These are phyloP conservation scores for Piromyces finnis DNA, from an alignment of 192 early-diverging fungal genomes.

Conservation along the genomic window DNA sequence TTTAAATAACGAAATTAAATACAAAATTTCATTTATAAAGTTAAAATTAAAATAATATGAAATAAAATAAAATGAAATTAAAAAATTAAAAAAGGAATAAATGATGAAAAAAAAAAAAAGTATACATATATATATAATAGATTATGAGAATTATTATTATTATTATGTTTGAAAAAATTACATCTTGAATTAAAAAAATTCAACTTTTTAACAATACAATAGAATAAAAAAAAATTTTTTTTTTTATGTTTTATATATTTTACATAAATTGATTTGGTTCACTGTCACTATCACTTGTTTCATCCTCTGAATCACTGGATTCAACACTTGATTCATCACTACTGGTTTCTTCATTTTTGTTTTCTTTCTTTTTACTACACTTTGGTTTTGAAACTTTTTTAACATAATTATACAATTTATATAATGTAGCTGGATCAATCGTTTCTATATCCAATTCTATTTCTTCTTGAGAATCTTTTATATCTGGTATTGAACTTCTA, in stretches of 20 bases:
- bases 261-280: not conserved
- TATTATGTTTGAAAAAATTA: too few relatives aligned
- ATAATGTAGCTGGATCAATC: constrained; percentile 3
- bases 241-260: too few relatives aligned
- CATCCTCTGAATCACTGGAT: not conserved
- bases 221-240: too few relatives aligned
- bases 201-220: too few relatives aligned
- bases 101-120: too few relatives aligned
- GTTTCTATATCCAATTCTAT: constrained; percentile 19
- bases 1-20: too few relatives aligned
- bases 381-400: not conserved
- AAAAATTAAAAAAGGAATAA: too few relatives aligned
- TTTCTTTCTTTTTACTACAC: not conserved
- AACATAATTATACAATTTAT: not conserved
- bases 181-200: not conserved
- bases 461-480: constrained; percentile 8
- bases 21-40: too few relatives aligned
- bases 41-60: too few relatives aligned
- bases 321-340: not conserved
- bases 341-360: not conserved
- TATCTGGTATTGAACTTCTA: constrained; percentile 8
- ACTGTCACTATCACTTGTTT: not conserved
- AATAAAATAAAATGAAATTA: too few relatives aligned
- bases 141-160: too few relatives aligned
- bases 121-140: too few relatives aligned